Conservation (phyloP, 768 basidiomycete genomes). For the Hortiboletus campestris region DNA sequence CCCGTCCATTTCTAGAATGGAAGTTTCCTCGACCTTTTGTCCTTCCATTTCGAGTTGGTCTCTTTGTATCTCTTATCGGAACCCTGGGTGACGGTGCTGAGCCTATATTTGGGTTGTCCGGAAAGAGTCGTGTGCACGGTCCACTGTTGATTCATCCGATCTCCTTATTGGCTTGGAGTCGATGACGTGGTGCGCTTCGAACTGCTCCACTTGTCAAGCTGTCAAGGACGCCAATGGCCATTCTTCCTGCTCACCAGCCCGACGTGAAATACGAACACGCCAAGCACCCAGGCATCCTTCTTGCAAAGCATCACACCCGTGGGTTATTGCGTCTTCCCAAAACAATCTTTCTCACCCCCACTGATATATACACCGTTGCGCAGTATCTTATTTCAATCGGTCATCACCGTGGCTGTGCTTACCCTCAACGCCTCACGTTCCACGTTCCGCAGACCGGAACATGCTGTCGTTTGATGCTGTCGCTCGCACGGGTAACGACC, state of each 20-base stretch:
- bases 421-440: neutral
- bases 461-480: constrained; percentile 2
- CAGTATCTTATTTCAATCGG: neutral
- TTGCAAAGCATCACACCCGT: neutral
- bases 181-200: neutral
- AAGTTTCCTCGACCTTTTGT: constrained; percentile 11
- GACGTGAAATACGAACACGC: neutral
- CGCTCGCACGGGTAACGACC: constrained; percentile 15
- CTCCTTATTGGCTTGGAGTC: neutral
- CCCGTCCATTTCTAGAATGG: constrained; percentile 13
- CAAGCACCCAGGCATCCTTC: neutral
- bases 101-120: constrained; percentile 1
- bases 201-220: neutral
- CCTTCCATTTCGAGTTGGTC: constrained; percentile 13
- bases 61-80: constrained; percentile 7
- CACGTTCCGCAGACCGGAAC: constrained; percentile 8
- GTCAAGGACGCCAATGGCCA: neutral
- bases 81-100: neutral
- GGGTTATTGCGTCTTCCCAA: neutral
- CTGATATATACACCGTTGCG: neutral
- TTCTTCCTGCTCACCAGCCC: neutral
- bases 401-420: neutral
- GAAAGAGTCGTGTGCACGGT: constrained; percentile 4
- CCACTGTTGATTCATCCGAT: neutral
- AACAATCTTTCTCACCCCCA: constrained; percentile 8